phyloP scores from a whole-genome alignment of 2,329 filamentous ascomycete species.

The Fusarium sp. region DNA sequence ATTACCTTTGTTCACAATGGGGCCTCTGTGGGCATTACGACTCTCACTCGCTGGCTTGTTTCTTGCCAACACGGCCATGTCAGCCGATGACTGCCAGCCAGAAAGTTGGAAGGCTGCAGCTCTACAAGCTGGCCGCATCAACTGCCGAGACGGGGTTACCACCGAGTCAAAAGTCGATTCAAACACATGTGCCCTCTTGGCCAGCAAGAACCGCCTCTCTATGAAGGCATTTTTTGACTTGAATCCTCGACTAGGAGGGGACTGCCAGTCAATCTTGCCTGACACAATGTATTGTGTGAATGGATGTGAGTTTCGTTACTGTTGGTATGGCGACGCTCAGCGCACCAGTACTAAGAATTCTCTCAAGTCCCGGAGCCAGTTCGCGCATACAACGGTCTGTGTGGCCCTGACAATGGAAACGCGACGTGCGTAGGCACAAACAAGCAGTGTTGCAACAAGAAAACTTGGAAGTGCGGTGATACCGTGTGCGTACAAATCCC shows the following conservation, averaged over 20 bases:
- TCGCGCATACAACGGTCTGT: slow-evolving; percentile 6
- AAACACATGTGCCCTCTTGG: not conserved
- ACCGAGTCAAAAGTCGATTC: not conserved
- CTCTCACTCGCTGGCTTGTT: not conserved
- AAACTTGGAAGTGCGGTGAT: slow-evolving; percentile 25
- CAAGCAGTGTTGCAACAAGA: slow-evolving; percentile 24
- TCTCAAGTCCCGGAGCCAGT: not conserved
- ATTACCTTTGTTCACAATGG: not conserved
- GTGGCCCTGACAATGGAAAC: slow-evolving; percentile 10
- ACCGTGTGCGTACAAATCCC: slow-evolving; percentile 4
- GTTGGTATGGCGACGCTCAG: not conserved
- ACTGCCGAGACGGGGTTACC: not conserved
- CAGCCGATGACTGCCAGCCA: slow-evolving; percentile 7
- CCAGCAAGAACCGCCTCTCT: not conserved
- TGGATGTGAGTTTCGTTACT: slow-evolving; percentile 7
- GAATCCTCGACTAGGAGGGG: slow-evolving; percentile 3
- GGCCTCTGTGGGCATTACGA: not conserved
- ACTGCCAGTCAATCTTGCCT: slow-evolving; percentile 5
- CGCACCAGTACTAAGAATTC: not conserved
- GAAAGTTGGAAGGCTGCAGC: not conserved
- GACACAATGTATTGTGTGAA: slow-evolving; percentile 18
- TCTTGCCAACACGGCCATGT: not conserved
- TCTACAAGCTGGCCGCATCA: not conserved
- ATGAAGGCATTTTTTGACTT: slow-evolving; percentile 9
- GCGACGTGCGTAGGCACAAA: slow-evolving; percentile 22